phyloP scores from a whole-genome alignment of 2,329 filamentous ascomycete genomes.

The Chrysosporium keratinophilum region DNA sequence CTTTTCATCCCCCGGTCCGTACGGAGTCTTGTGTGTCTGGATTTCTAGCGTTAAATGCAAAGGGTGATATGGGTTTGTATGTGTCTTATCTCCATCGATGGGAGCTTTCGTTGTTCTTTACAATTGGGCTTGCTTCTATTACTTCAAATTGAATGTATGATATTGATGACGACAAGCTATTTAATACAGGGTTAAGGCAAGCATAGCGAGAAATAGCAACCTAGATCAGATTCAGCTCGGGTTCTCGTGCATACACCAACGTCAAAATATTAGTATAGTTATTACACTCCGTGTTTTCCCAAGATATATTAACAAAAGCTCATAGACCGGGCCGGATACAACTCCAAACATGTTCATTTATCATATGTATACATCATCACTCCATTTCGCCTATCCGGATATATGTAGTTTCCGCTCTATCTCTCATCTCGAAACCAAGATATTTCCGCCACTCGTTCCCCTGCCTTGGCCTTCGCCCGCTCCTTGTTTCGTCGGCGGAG shows the following conservation, averaged over 20 bases:
- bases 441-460: neutral
- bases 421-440: conserved; percentile 5
- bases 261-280: too few species aligned
- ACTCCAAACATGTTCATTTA: too few species aligned
- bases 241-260: too few species aligned
- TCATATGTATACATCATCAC: too few species aligned
- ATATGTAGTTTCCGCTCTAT: neutral
- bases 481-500: neutral
- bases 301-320: too few species aligned
- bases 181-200: neutral
- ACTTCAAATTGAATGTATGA: conserved; percentile 2
- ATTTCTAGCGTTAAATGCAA: neutral
- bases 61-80: neutral
- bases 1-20: too few species aligned
- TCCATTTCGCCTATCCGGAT: neutral
- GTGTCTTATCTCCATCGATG: neutral
- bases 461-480: neutral
- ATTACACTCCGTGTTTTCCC: too few species aligned
- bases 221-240: neutral
- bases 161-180: neutral
- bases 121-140: neutral
- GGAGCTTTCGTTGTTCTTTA: neutral
- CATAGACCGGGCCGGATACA: too few species aligned
- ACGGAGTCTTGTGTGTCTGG: neutral
- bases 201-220: neutral